These are phyloP conservation scores for Macrotyloma uniflorum DNA, from an alignment of 306 rosid species.

Conservation along the genomic window DNA sequence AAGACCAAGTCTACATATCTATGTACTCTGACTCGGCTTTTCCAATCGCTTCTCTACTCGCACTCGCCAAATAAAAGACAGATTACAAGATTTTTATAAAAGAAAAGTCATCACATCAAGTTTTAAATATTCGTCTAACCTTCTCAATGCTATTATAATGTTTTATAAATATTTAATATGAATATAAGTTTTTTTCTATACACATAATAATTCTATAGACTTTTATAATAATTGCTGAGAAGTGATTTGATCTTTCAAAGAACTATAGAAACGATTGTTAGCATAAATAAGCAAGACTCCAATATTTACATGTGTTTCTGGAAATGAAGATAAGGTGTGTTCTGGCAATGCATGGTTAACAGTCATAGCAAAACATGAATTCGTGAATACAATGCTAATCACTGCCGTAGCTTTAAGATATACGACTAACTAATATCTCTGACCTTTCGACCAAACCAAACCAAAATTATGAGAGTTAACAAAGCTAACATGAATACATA, in stretches of 20 bases:
- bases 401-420: not conserved
- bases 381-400: too few species aligned
- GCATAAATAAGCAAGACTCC: not conserved
- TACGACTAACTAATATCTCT: not conserved
- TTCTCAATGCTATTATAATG: not conserved
- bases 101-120: too few species aligned
- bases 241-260: too few species aligned
- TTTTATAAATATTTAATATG: not conserved
- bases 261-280: too few species aligned
- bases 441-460: conserved; percentile 12
- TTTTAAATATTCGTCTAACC: too few species aligned
- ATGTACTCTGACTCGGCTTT: conserved; percentile 30
- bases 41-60: too few species aligned
- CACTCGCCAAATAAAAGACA: not conserved
- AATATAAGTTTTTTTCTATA: too few species aligned
- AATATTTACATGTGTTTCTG: not conserved
- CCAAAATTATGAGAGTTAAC: not conserved
- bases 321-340: not conserved
- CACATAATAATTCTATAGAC: too few species aligned
- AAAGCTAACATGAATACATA: conserved; percentile 14
- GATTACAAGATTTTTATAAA: too few species aligned
- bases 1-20: conserved; percentile 47
- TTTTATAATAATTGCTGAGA: too few species aligned
- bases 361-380: too few species aligned
- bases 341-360: not conserved